Conservation (phyloP, 805 yeast species). For the Sungouiozyma intestinalis region DNA sequence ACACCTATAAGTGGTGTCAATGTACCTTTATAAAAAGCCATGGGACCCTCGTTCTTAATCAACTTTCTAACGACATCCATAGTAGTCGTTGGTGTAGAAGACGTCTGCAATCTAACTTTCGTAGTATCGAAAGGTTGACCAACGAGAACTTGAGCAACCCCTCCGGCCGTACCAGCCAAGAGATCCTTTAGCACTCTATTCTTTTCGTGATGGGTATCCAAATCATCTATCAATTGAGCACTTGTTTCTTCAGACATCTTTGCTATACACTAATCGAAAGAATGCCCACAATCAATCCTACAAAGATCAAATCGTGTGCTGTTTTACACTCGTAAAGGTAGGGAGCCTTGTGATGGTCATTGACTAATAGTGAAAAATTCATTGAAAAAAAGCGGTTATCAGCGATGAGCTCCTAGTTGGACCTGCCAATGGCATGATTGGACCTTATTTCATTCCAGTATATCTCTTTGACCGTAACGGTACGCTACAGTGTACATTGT, state of each 20-base stretch:
- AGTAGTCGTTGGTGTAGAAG: conserved; percentile 62
- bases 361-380: background rate
- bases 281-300: background rate
- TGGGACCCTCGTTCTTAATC: conserved; percentile 67
- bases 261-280: background rate
- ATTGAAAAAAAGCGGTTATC: background rate
- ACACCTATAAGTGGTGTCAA: conserved; percentile 88
- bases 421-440: background rate
- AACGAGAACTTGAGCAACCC: conserved; percentile 86
- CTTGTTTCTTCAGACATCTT: conserved; percentile 29
- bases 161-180: conserved; percentile 89
- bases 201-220: conserved; percentile 15
- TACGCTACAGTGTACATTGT: conserved; percentile 7
- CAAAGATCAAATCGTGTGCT: background rate
- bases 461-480: conserved; percentile 21
- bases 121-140: conserved; percentile 97
- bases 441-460: conserved; percentile 9
- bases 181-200: conserved; percentile 57
- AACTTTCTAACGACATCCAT: conserved; percentile 67
- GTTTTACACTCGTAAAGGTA: background rate
- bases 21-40: conserved; percentile 89
- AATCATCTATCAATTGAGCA: conserved; percentile 26
- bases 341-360: background rate
- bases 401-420: background rate
- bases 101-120: conserved; percentile 84